Evolutionary conservation across 495 filamentous ascomycete species (phyloP), one percentile per base, ranked within the genome.

Genomic region (Astrothelium subdiscretum): DNA sequence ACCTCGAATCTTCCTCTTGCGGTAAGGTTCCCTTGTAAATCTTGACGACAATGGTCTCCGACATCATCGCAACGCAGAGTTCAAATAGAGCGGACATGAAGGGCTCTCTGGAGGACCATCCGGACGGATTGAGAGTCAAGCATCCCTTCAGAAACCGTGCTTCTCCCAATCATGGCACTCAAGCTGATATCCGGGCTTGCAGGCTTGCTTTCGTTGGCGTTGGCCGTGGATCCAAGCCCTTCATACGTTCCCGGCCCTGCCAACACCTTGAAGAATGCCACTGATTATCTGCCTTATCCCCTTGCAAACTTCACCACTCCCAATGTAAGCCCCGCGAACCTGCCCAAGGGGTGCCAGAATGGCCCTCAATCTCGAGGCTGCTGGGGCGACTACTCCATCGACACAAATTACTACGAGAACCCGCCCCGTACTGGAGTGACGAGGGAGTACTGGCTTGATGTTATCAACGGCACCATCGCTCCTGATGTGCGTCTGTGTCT

Each of bases 391-490:
- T 69, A 63, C 32, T 69, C 70, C 48, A 67, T 72, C 60, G 64
- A 65, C 51, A 73, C 72, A 43, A 67, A 74, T 60, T 64, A 66
- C 59, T 73, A 72, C 63, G 27, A 70, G 27, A 63, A 67, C 31
- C 61, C 60, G 15, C 72, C 72, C 2, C 70, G 69, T 48, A 76
- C 73, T 22, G 73, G 73, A 63, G 59, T 31, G 12, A 69, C 65
- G 13, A 59, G 62, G 18, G 62, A 66, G 32, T 76, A 72, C 63
- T 59, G 48, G 58, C 69, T 72, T 44, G 62, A 66, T 13, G 67
- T 76, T 31, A 66, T 62, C 6, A 69, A 76, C 58, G 59, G 51
- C 22, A 73, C 71, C 15, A 54, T 73, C 44, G 20, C 71, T 27
- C 73, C 73, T 6, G 72, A 76, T 63, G 73, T 54, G 68, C 40